Evolutionary conservation across 176 grass and related monocot species (phyloP), one percentile per base, ranked within the genome.

Genomic region (Puya raimondii): DNA sequence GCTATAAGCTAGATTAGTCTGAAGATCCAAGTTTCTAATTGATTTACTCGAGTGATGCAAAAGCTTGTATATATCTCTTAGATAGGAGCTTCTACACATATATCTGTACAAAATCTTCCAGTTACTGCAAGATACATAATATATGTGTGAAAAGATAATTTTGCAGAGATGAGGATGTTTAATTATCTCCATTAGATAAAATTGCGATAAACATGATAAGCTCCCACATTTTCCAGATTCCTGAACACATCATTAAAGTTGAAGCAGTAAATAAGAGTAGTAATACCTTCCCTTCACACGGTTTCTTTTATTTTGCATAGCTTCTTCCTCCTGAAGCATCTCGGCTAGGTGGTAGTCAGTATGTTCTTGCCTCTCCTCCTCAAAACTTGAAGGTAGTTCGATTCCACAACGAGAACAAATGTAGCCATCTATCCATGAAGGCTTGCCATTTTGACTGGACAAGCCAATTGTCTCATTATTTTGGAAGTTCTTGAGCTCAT

Each of bases 311-410:
- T 33, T 48, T 20, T 73, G 71, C 47, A 12, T 72, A 8, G 63
- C 67, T 65, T 96, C 91, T 81, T 93, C 80, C 82, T 91, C 58
- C 48, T 96, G 88, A 71, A 96, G 73, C 49, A 63, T 79, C 79
- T 92, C 74, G 49, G 93, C 89, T 47, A 97, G 81, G 77, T 97
- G 93, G 42, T 79, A 90, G 67, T 92, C 89, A 9, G 81, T 77
- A 87, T 96, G 93, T 71, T 96, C 89, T 77, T 78, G 81, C 49
- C 93, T 92, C 72, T 96, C 93, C 68, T 89, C 81, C 64, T 87
- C 80, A 61, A 96, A 96, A 6, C 81, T 81, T 17, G 59, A 68
- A 68, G 89, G 93, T 29, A 96, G 73, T 64, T 96, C 93, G 80
- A 92, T 85, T 51, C 83, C 74, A 73, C 89, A 96, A 73, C 72